Conservation (phyloP, 495 filamentous ascomycete species). For the Neurospora africana region DNA sequence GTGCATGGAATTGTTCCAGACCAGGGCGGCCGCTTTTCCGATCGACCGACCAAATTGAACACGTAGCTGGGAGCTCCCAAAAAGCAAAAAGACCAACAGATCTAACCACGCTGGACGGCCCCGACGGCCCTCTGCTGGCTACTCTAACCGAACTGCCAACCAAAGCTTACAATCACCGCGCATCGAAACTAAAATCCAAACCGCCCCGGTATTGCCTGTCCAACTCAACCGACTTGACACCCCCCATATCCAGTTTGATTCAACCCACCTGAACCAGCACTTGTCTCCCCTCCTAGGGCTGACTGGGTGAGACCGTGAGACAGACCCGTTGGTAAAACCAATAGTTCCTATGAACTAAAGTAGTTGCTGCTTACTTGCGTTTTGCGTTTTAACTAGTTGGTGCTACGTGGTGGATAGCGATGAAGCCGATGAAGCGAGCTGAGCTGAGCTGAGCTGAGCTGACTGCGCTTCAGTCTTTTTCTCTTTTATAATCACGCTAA, state of each 20-base stretch:
- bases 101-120: not conserved
- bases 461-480: not conserved
- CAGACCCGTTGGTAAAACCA: not conserved
- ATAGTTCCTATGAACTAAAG: not conserved
- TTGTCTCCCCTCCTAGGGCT: not conserved
- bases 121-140: too few species aligned
- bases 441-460: not conserved
- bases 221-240: too few species aligned
- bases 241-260: too few species aligned
- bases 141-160: too few species aligned
- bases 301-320: not conserved
- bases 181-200: too few species aligned
- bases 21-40: not conserved
- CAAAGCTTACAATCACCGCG: too few species aligned
- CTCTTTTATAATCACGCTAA: not conserved
- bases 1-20: not conserved
- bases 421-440: not conserved
- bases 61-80: not conserved
- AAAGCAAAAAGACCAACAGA: not conserved
- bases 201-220: too few species aligned
- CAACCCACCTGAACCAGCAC: too few species aligned
- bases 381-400: not conserved
- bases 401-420: not conserved
- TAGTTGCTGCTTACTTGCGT: not conserved
- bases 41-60: not conserved